phyloP scores from a whole-genome alignment of 2,329 filamentous ascomycete genomes.

The Geoglossum cookeanum region DNA sequence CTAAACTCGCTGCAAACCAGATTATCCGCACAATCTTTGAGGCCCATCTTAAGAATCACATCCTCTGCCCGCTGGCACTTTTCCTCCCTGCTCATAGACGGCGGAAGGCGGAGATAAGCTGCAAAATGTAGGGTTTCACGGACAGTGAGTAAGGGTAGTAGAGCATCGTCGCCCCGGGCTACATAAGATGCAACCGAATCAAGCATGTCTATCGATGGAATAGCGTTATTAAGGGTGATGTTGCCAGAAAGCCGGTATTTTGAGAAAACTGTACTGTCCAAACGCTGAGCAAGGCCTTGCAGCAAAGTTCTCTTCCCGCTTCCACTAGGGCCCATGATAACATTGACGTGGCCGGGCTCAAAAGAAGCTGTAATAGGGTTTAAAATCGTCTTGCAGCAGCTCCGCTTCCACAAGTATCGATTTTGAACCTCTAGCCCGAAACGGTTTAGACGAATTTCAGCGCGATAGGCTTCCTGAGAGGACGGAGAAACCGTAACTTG shows the following conservation, averaged over 20 bases:
- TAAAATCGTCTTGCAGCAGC: conserved; percentile 30
- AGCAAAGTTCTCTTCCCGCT: conserved; percentile 59
- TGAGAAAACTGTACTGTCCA: conserved; percentile 42
- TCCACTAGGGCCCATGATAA: conserved; percentile 66
- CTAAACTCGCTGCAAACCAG: conserved; percentile 51
- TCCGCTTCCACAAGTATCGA: conserved; percentile 24
- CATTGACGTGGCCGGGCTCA: conserved; percentile 46
- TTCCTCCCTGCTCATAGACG: conserved; percentile 48
- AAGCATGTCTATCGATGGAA: conserved; percentile 48
- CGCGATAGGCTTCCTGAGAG: conserved; percentile 34
- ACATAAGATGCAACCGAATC: conserved; percentile 58
- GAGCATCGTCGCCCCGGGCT: conserved; percentile 57
- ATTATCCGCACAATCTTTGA: conserved; percentile 62
- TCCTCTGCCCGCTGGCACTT: conserved; percentile 51
- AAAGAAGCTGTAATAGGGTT: conserved; percentile 49
- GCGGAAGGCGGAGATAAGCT: conserved; percentile 49
- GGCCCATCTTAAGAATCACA: conserved; percentile 52
- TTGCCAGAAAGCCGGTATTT: conserved; percentile 41
- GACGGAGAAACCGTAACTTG: conserved; percentile 43
- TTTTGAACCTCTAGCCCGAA: conserved; percentile 49
- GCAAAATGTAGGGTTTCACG: conserved; percentile 55
- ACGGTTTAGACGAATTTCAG: conserved; percentile 43
- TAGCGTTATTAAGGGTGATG: conserved; percentile 50
- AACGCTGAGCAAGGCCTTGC: conserved; percentile 50
- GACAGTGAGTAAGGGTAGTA: conserved; percentile 56